Percentiles rank a stretch among this genome's conserved stretches.
Conservation (phyloP, 192 early-diverging fungal genomes). For the Entrophospora sp. region DNA sequence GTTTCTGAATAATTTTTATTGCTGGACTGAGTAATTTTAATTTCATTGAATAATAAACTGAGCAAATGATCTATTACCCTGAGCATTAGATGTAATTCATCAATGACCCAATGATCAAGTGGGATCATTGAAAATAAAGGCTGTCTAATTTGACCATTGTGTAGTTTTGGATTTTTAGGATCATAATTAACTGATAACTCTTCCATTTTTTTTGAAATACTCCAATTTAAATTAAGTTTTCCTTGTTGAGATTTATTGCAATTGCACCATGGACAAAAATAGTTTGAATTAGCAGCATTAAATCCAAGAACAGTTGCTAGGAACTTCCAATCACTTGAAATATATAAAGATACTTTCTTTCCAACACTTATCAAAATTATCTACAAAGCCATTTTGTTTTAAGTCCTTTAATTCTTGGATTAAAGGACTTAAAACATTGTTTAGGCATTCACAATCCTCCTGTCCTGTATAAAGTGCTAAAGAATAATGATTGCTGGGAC, state of each 20-base stretch:
- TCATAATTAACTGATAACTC: not conserved
- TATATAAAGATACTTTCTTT: not conserved
- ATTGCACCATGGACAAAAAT: not conserved
- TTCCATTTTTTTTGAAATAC: not conserved
- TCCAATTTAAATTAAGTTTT: not conserved
- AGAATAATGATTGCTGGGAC: not conserved
- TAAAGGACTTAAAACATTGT: not conserved
- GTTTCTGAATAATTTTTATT: no score
- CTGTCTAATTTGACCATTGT: not conserved
- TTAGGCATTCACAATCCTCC: not conserved
- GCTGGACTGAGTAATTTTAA: no score
- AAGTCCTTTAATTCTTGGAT: not conserved
- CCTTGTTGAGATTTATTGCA: not conserved
- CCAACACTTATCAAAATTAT: not conserved
- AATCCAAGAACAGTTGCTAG: not conserved
- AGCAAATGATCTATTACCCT: not conserved
- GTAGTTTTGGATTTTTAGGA: no score
- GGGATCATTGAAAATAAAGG: not conserved
- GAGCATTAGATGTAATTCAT: not conserved
- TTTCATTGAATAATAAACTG: not conserved
- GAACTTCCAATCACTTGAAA: not conserved
- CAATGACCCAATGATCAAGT: not conserved
- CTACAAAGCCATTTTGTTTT: not conserved
- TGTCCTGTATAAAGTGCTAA: not conserved
- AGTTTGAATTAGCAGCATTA: not conserved